Evolutionary conservation across 129 eudicot genomes (phyloP), one percentile per base, ranked within the genome.

Genomic region (Apium graveolens): DNA sequence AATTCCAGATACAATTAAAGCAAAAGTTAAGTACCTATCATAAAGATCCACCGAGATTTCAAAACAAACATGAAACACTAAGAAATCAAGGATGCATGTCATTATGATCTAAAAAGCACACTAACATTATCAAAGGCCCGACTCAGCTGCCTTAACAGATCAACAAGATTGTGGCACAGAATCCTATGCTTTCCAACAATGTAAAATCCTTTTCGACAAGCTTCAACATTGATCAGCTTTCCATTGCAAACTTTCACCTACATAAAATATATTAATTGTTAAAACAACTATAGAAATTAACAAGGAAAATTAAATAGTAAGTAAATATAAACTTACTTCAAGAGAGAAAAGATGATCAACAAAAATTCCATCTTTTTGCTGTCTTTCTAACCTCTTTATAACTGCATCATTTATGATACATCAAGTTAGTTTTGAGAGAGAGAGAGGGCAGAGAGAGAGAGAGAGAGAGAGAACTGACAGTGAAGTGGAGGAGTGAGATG

Each of bases 401-500:
- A 86, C 99, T 96, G 91, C 80, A 74, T 27, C 74, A 70, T 60
- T 57, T 60, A 60, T 60, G 29, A 6, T 10, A 60, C 5, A 60
- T 60, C 32, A 7, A 26, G n/a, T 60, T n/a, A 24, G 65, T 9
- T 24, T 16, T 2, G 48, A 11, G 48, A 44, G 48, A 44, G 48
- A 11, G 46, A 11, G 45, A 42, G 13, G 45, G 45, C 24, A 17
- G 57, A 44, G 16, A 11, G 48, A 44, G 16, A 44, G 48, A 42
- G 45, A 8, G 45, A 10, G 68, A 60, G 68, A 37, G 80, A 45
- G 74, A 72, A 17, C 86, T 78, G 86, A 96, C 99, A 90, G 74
- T 96, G 99, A 37, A 96, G 82, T 27, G 99, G 99, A n/a, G 99
- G 96, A 83, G 97, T 88, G 85, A 92, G 93, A 75, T 96, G 97